A percentile compares a stretch with the other conserved stretches of the same genome.
Evolutionary conservation across 306 rosid genomes (phyloP).

Genomic region (Vigna reflexopilosa): DNA sequence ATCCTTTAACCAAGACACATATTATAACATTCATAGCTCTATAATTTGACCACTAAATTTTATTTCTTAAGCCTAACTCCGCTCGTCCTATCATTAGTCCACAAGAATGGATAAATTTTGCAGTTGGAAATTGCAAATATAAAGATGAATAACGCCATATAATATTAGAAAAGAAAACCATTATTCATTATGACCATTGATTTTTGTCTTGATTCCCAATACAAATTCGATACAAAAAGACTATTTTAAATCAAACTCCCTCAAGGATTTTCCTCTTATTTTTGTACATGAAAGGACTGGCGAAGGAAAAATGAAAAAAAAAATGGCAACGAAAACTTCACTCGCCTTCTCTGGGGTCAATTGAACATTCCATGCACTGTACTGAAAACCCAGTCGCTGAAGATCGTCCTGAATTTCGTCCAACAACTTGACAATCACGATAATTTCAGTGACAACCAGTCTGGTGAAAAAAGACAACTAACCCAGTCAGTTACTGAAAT

Average conservation of each 20-base stretch:
- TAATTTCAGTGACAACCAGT: slow-evolving; percentile 29
- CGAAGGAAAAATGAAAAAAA: not conserved
- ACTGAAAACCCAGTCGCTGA: slow-evolving; percentile 33
- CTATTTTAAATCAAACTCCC: slow-evolving; percentile 20
- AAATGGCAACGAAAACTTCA: slow-evolving; percentile 31
- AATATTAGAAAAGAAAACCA: not conserved
- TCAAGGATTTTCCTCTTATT: slow-evolving; percentile 1
- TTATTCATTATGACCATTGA: not conserved
- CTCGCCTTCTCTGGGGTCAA: slow-evolving; percentile 28
- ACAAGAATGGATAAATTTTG: no score
- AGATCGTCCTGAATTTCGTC: slow-evolving; percentile 29
- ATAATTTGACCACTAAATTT: no score
- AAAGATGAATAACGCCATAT: no score
- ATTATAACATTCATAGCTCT: no score
- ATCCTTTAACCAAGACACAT: no score
- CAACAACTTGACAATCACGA: slow-evolving; percentile 6
- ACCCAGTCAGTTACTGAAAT: slow-evolving; percentile 22
- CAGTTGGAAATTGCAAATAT: no score
- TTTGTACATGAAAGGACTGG: slow-evolving; percentile 33
- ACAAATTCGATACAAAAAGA: slow-evolving; percentile 14
- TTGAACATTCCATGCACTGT: slow-evolving; percentile 7
- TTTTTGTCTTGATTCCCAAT: not conserved
- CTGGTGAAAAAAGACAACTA: not conserved
- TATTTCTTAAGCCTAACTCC: no score
- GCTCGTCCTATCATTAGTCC: no score